A percentile compares a stretch with the other conserved stretches of the same genome.
These are phyloP conservation scores for Smallanthus sonchifolius DNA, from an alignment of 129 eudicot species.

Conservation along the genomic window DNA sequence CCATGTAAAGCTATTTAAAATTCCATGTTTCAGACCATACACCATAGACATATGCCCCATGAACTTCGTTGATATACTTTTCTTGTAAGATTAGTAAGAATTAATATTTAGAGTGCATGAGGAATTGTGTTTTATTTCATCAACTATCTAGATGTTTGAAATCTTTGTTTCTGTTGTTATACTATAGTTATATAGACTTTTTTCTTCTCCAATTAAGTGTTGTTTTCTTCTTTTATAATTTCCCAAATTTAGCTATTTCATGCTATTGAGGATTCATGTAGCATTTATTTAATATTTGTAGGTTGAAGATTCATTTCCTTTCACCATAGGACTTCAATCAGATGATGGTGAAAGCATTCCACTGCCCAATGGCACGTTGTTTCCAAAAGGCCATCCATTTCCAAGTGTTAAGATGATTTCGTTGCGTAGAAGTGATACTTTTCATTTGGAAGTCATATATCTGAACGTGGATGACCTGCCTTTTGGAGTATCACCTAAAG, in stretches of 20 bases:
- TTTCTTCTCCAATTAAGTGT: background rate
- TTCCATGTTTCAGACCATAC: slow-evolving; percentile 2
- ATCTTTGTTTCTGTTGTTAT: background rate
- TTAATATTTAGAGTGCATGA: slow-evolving; percentile 1
- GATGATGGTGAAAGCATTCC: slow-evolving; percentile 50
- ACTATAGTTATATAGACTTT: background rate
- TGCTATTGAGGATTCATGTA: slow-evolving; percentile 2
- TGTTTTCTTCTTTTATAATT: background rate
- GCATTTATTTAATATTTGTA: slow-evolving; percentile 31
- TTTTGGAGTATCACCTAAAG: slow-evolving; percentile 53
- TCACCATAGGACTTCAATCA: slow-evolving; percentile 64
- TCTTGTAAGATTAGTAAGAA: background rate
- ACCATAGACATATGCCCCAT: background rate
- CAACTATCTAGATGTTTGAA: slow-evolving; percentile 6
- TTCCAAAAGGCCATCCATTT: slow-evolving; percentile 63
- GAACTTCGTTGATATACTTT: slow-evolving; percentile 5
- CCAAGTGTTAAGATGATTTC: slow-evolving; percentile 76
- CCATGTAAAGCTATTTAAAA: background rate
- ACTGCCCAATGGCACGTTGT: slow-evolving; percentile 52
- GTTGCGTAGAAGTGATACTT: slow-evolving; percentile 49
- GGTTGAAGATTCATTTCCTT: slow-evolving; percentile 94
- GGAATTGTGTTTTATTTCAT: background rate
- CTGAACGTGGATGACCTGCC: slow-evolving; percentile 59
- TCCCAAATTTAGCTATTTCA: background rate
- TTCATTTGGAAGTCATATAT: slow-evolving; percentile 68